phyloP scores from a whole-genome alignment of 108 stramenopile species.

The Cyclotella distinguenda region DNA sequence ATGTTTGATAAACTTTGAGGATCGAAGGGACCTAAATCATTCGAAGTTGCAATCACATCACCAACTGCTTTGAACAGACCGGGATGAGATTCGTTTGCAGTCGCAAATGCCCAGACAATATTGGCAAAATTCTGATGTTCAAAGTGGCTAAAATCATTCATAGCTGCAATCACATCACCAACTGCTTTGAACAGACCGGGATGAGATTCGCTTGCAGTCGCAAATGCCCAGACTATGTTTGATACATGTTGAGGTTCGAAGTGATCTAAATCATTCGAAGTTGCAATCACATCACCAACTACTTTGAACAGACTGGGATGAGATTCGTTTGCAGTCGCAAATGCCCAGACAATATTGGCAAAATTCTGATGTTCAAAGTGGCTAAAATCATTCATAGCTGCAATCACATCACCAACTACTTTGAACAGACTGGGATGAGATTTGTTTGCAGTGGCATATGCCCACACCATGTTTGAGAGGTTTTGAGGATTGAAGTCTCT shows the following conservation, averaged over 20 bases:
- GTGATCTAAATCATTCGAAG: neutral
- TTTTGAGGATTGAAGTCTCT: neutral
- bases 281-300: neutral
- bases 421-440: neutral
- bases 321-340: neutral
- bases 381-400: neutral
- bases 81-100: neutral
- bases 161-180: neutral
- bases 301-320: slow-evolving; percentile 4
- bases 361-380: neutral
- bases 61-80: slow-evolving; percentile 11
- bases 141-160: neutral
- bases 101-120: slow-evolving; percentile 20
- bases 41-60: neutral
- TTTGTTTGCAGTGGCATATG: slow-evolving; percentile 1
- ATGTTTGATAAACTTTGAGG: slow-evolving; percentile 10
- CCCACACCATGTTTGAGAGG: slow-evolving; percentile 1
- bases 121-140: neutral
- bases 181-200: slow-evolving; percentile 1
- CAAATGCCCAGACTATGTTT: slow-evolving; percentile 22
- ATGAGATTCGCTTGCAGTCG: slow-evolving; percentile 2
- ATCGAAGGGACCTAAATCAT: slow-evolving; percentile 3
- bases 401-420: neutral
- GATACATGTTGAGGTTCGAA: slow-evolving; percentile 12
- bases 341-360: slow-evolving; percentile 15